Percentiles rank a stretch among this genome's conserved stretches.
Conservation (phyloP, 345 rosid species). For the Arabidopsis arenosa region DNA sequence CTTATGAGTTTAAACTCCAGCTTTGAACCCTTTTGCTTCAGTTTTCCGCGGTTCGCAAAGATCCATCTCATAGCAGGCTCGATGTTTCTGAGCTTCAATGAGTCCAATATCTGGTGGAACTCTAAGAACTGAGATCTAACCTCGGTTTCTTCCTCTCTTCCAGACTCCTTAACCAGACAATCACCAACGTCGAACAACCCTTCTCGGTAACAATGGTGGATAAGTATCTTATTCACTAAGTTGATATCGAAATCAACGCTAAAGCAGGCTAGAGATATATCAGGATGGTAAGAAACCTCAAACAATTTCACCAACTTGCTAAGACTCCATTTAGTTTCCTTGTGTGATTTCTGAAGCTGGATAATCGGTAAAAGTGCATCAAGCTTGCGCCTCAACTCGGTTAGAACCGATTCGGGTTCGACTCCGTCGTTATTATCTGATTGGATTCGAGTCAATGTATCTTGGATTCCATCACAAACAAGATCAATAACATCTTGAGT, state of each 20-base stretch:
- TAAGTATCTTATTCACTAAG: slow-evolving; percentile 65
- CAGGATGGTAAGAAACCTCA: slow-evolving; percentile 63
- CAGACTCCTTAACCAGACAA: slow-evolving; percentile 66
- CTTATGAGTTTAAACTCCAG: slow-evolving; percentile 66
- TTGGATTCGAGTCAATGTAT: slow-evolving; percentile 53
- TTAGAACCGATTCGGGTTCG: slow-evolving; percentile 43
- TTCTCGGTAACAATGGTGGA: slow-evolving; percentile 67
- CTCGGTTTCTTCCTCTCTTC: slow-evolving; percentile 51
- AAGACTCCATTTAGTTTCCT: slow-evolving; percentile 56
- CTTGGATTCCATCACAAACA: slow-evolving; percentile 55
- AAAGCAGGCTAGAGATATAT: slow-evolving; percentile 73
- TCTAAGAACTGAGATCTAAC: slow-evolving; percentile 61
- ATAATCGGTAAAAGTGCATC: slow-evolving; percentile 49
- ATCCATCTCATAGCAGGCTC: slow-evolving; percentile 87
- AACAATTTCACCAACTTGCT: slow-evolving; percentile 64
- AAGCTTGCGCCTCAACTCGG: slow-evolving; percentile 62
- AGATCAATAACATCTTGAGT: slow-evolving; percentile 58
- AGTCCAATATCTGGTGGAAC: slow-evolving; percentile 60
- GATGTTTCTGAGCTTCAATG: slow-evolving; percentile 56
- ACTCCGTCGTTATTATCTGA: slow-evolving; percentile 38
- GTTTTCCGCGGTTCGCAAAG: slow-evolving; percentile 54
- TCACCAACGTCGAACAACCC: slow-evolving; percentile 88
- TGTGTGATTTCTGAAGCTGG: slow-evolving; percentile 66
- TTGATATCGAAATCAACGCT: slow-evolving; percentile 62
- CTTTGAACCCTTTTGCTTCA: slow-evolving; percentile 52